Base-by-base conservation (phyloP, 768 basidiomycete genomes). In the Mycena vulgaris region DNA sequence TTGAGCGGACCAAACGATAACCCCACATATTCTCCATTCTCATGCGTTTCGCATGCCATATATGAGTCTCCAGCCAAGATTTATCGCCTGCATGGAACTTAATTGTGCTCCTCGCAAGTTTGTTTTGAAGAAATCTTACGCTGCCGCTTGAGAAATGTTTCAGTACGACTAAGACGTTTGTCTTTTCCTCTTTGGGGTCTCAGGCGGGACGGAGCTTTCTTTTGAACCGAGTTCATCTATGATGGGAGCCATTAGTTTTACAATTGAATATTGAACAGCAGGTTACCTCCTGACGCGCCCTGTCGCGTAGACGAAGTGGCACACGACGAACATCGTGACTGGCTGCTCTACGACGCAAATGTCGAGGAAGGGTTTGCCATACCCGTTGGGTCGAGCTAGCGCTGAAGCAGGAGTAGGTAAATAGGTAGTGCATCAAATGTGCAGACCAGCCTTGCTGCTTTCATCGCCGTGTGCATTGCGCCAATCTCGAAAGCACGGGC, bases 11-110 rank as follows among this genome's bases (percentile, higher is more conserved):
- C 62, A 99, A 84, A 74, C 95, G 87, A 78, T 95, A 95, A 0
- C 95, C 95, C 96, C 96, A 99, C 80, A 94, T 86, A 71, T 91
- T 92, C 74, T 92, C 88, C 97, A 99, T 98, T 70, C 92, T 90
- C 91, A 97, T 97, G 8, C 98, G 89, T 80, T 98, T 99, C 1
- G 96, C 94, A 75, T 98, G 97, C 95, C 96, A 99, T 23, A 99
- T 81, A 78, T 99, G 98, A 7, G 96, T 97, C 78, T 97, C 95
- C 0, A 99, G 89, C 97, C 97, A 99, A 16, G 87, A 83, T 79
- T 98, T 98, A 72, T 94, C 87, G 33, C 85, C 97, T 98, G 71
- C 2, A 47, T 56, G 14, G 30, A 40, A 35, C 67, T 66, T 28
- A 19, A 47, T 56, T 60, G 5, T 37, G n/a, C 11, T 37, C 55